A percentile compares a stretch with the other conserved stretches of the same genome.
Evolutionary conservation across 345 rosid species (phyloP).

Genomic region (thale cress (Arabidopsis thaliana)): TAIR10.1 NC_003070.9:12897001-12897500

Average conservation of each 20-base stretch:
- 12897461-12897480: slow-evolving; percentile 38
- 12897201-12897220: slow-evolving; percentile 32
- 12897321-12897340: slow-evolving; percentile 30
- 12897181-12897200: slow-evolving; percentile 22
- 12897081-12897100: slow-evolving; percentile 18
- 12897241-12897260: slow-evolving; percentile 47
- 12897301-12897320: slow-evolving; percentile 31
- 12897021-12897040: slow-evolving; percentile 43
- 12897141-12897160: slow-evolving; percentile 33
- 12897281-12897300: slow-evolving; percentile 44
- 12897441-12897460: slow-evolving; percentile 32
- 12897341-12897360: slow-evolving; percentile 34
- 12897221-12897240: slow-evolving; percentile 41
- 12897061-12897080: slow-evolving; percentile 31
- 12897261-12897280: slow-evolving; percentile 47
- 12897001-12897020: slow-evolving; percentile 40
- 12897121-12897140: slow-evolving; percentile 37
- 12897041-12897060: slow-evolving; percentile 22
- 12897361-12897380: slow-evolving; percentile 43
- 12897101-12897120: slow-evolving; percentile 49
- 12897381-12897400: slow-evolving; percentile 36
- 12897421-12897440: slow-evolving; percentile 28
- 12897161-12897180: slow-evolving; percentile 38
- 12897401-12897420: slow-evolving; percentile 24
- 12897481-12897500: slow-evolving; percentile 48